Evolutionary conservation across 495 filamentous ascomycete genomes (phyloP).

Genomic region (Venustampulla echinocandica): DNA sequence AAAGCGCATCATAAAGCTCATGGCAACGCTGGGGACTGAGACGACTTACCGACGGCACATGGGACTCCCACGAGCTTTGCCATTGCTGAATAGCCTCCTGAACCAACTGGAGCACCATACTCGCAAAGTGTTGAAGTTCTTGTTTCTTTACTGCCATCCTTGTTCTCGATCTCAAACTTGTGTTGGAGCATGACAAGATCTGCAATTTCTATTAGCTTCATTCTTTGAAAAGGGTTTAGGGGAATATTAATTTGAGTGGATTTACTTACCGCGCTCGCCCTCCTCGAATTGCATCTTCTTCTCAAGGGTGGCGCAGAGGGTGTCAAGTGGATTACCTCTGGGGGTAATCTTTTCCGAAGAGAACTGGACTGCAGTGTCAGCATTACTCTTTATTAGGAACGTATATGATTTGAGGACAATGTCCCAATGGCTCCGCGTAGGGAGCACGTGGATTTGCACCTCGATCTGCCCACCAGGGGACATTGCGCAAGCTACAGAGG

Average conservation of each 20-base stretch:
- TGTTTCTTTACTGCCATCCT: slow-evolving; percentile 58
- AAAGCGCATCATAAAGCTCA: no score
- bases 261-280: slow-evolving; percentile 56
- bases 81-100: slow-evolving; percentile 71
- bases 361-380: no score
- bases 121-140: slow-evolving; percentile 75
- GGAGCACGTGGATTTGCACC: no score
- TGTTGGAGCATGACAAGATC: slow-evolving; percentile 67
- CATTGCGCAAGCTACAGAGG: no score
- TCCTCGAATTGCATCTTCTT: slow-evolving; percentile 82
- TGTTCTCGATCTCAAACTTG: slow-evolving; percentile 79
- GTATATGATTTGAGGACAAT: no score
- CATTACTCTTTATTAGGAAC: no score
- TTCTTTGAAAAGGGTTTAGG: slow-evolving; percentile 44
- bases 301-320: slow-evolving; percentile 86
- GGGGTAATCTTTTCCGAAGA: slow-evolving; percentile 62
- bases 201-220: slow-evolving; percentile 11
- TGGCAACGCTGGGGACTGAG: no score
- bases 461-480: no score
- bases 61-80: slow-evolving; percentile 70
- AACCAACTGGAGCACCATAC: slow-evolving; percentile 60
- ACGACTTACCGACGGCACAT: no score
- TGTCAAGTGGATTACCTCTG: slow-evolving; percentile 70
- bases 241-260: no score
- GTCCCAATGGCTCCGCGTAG: no score